Evolutionary conservation across 176 grass and related monocot genomes (phyloP).

Genomic region (Triticum turgidum): DNA sequence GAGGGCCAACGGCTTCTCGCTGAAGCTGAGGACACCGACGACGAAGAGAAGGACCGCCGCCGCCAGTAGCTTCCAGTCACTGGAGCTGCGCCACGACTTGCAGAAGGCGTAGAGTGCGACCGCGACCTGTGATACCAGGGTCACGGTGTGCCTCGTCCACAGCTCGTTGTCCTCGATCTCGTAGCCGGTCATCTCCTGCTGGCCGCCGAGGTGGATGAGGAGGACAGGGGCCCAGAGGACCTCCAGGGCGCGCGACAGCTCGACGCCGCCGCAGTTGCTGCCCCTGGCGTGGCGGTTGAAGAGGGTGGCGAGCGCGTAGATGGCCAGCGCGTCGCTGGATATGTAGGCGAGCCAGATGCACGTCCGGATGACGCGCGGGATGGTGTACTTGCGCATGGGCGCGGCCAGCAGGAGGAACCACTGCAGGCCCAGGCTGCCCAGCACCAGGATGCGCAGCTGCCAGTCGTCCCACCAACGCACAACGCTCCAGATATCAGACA

Average conservation of each 20-base stretch:
- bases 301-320: conserved; percentile 29
- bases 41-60: background rate
- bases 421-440: background rate
- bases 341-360: conserved; percentile 13
- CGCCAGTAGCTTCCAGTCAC: background rate
- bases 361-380: background rate
- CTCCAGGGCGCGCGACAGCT: background rate
- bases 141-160: conserved; percentile 16
- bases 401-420: background rate
- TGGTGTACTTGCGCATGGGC: background rate
- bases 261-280: background rate
- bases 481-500: background rate
- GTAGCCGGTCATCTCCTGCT: background rate
- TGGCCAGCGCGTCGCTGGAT: background rate
- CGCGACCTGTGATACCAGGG: conserved; percentile 9
- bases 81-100: background rate
- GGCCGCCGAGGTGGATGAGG: conserved; percentile 17
- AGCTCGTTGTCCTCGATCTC: conserved; percentile 27
- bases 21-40: background rate
- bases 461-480: background rate
- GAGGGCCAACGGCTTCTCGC: conserved; percentile 11
- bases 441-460: conserved; percentile 17
- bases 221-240: background rate
- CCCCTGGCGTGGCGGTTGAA: conserved; percentile 19
- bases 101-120: background rate